Conservation (phyloP, 805 yeast species). For the Tetrapisispora pingtungensis region DNA sequence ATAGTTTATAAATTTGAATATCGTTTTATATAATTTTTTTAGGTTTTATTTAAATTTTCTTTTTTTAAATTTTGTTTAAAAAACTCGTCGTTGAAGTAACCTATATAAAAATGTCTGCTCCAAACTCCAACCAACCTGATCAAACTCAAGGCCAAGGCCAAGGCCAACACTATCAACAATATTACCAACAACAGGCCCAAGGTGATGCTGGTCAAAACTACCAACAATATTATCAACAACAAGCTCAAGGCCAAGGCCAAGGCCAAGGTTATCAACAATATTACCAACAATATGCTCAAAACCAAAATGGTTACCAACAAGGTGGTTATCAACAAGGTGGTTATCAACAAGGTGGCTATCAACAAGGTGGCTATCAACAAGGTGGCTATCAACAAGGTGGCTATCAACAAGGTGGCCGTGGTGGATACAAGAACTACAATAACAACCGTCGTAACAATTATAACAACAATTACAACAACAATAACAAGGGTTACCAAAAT, state of each 20-base stretch:
- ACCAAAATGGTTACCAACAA: conserved; percentile 7
- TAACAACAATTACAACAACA: conserved; percentile 1
- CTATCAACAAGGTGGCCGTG: conserved; percentile 22
- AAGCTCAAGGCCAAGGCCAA: conserved; percentile 28
- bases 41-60: too few species aligned
- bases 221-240: conserved; percentile 15
- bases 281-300: conserved; percentile 1
- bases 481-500: conserved; percentile 4
- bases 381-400: conserved; percentile 23
- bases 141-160: conserved; percentile 27
- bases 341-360: conserved; percentile 19
- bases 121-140: neutral
- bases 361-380: conserved; percentile 19
- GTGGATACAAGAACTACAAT: conserved; percentile 15
- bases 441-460: conserved; percentile 7
- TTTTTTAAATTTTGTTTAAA: too few species aligned
- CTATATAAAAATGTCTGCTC: neutral
- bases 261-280: conserved; percentile 31
- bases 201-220: conserved; percentile 6
- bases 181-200: conserved; percentile 3
- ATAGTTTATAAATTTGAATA: too few species aligned
- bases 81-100: too few species aligned
- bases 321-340: conserved; percentile 9
- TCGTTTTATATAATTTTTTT: too few species aligned
- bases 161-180: conserved; percentile 31